Base-by-base conservation (phyloP, 2,329 filamentous ascomycete species). In the Lachnellula hyalina region DNA sequence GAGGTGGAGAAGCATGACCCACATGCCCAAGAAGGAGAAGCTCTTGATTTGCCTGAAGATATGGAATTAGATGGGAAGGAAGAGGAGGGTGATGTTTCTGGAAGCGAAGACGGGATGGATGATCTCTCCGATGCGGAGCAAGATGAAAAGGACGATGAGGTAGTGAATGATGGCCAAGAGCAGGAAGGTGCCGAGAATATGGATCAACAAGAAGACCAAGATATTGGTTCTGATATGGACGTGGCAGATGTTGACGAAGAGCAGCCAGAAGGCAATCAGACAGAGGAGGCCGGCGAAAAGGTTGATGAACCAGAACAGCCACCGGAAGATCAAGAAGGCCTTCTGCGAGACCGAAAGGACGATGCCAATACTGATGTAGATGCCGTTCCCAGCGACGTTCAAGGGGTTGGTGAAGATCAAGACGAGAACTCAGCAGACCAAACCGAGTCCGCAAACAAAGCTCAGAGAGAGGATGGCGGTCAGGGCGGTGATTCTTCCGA, bases 31-130 rank as follows among this genome's bases (percentile, higher is more conserved):
- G 83, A 89, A 66, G 82, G 85, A 61, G 79, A 88, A 51, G 81
- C 80, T 5, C 75, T 89, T 42, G 86, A 89, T 51, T 73, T 89
- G 35, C 86, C 86, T 1, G 86, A 89, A 25, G 84, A 89, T 60
- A 81, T 90, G 71, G 79, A 87, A 57, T 77, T 89, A 57, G 85
- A 87, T 66, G 83, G 82, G 2, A 74, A 83, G 50, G 77, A 79
- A n/a, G 73, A 77, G 40, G 71, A 73, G 25, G 76, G 78, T 12
- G 76, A 73, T 34, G 72, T 70, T 15, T 64, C 71, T 61, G 67
- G 73, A 25, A 71, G 68, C 28, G 71, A 71, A 41, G 70, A 73
- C 59, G 67, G 63, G 9, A 70, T 87, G 48, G 81, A 84, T 54
- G 76, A 83, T 52, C 71, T 88, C 51, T 78, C 78, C 2, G 78